A percentile compares a stretch with the other conserved stretches of the same genome.
Conservation (phyloP, 2,329 filamentous ascomycete genomes). For the Stenocarpella maydis region DNA sequence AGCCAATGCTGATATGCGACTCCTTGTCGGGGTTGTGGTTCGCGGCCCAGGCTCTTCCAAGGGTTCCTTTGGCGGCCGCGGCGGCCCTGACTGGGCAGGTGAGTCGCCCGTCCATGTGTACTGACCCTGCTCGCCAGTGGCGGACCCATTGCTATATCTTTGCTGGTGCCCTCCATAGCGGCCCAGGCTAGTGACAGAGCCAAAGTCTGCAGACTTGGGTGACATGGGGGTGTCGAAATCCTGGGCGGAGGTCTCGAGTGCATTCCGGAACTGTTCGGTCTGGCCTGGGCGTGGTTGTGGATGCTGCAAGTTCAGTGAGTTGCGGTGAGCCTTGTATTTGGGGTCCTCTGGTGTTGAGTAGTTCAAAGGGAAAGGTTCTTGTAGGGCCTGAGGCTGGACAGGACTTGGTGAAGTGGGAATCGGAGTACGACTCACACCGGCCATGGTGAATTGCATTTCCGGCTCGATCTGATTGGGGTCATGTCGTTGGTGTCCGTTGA, state of each 20-base stretch:
- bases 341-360: slow-evolving; percentile 67
- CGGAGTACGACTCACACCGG: slow-evolving; percentile 35
- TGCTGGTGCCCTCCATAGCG: slow-evolving; percentile 56
- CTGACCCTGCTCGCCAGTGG: slow-evolving; percentile 41
- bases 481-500: slow-evolving; percentile 43
- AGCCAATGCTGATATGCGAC: slow-evolving; percentile 52
- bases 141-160: slow-evolving; percentile 58
- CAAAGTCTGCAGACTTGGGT: slow-evolving; percentile 69
- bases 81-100: slow-evolving; percentile 54
- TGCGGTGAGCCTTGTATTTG: slow-evolving; percentile 83
- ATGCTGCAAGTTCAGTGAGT: slow-evolving; percentile 81
- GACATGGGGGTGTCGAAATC: slow-evolving; percentile 70
- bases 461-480: slow-evolving; percentile 38
- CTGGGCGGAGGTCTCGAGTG: slow-evolving; percentile 76
- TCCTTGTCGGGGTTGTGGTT: slow-evolving; percentile 55
- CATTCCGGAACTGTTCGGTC: slow-evolving; percentile 76
- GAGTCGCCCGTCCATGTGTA: slow-evolving; percentile 45
- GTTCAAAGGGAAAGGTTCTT: slow-evolving; percentile 46
- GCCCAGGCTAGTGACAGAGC: slow-evolving; percentile 66
- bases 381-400: slow-evolving; percentile 42
- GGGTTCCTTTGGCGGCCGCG: slow-evolving; percentile 70
- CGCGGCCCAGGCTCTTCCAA: slow-evolving; percentile 51
- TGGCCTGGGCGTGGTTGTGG: slow-evolving; percentile 79
- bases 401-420: slow-evolving; percentile 35
- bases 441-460: slow-evolving; percentile 34